These are phyloP conservation scores for Thymus quinquecostatus DNA, from an alignment of 257 asterid genomes.

Conservation along the genomic window DNA sequence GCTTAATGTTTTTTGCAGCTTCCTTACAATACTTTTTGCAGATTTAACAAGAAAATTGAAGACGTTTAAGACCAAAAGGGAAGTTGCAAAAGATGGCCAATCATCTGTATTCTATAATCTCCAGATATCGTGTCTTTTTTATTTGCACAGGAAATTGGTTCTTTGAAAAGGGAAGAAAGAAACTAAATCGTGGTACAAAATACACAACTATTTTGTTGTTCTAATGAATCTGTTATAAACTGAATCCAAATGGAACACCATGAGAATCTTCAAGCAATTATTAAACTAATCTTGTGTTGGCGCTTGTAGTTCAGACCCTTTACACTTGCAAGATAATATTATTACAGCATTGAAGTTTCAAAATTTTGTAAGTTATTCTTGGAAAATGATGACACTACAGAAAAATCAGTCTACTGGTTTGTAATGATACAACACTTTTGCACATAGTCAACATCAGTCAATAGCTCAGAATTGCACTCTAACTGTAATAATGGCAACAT, in stretches of 20 bases:
- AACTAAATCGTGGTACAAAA: not conserved
- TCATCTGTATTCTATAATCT: not conserved
- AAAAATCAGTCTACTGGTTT: not conserved
- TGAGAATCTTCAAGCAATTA: not conserved
- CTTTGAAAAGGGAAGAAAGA: not conserved
- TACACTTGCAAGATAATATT: not conserved
- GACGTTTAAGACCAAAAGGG: not conserved
- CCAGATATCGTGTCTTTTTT: not conserved
- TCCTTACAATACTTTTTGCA: too few species aligned
- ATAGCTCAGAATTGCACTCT: conserved; percentile 1
- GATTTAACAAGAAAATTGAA: not conserved
- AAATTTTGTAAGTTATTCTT: not conserved
- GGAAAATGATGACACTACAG: not conserved
- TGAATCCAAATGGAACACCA: not conserved
- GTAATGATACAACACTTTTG: not conserved
- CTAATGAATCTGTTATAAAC: not conserved
- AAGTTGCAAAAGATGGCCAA: conserved; percentile 6
- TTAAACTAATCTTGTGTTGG: not conserved
- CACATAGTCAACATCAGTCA: not conserved
- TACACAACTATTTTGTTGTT: not conserved
- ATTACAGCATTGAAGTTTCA: not conserved
- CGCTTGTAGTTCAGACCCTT: not conserved
- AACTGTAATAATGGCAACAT: not conserved
- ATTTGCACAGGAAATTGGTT: not conserved
- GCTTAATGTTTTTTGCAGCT: not conserved